Evolutionary conservation across 768 basidiomycete genomes (phyloP).

Genomic region (Agaricus subrufescens): DNA sequence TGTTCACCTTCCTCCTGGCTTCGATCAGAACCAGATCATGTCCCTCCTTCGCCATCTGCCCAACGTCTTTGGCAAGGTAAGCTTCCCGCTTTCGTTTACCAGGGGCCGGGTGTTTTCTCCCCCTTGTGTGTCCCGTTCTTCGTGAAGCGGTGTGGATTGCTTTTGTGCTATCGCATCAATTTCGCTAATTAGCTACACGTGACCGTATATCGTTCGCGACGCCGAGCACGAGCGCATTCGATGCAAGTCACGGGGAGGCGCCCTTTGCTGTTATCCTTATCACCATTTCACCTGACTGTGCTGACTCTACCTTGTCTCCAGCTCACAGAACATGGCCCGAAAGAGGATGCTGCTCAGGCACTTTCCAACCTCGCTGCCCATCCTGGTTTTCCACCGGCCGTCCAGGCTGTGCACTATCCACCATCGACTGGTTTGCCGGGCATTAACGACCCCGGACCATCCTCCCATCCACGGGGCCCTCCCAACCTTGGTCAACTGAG

Average conservation of each 20-base stretch:
- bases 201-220: conserved; percentile 25
- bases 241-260: conserved; percentile 15
- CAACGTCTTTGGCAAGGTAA: conserved; percentile 53
- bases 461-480: conserved; percentile 65
- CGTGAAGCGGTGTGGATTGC: neutral
- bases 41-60: conserved; percentile 54
- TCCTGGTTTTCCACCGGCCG: conserved; percentile 25
- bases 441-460: conserved; percentile 66
- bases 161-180: conserved; percentile 12
- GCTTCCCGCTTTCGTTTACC: conserved; percentile 12
- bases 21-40: conserved; percentile 57
- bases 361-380: conserved; percentile 48
- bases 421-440: conserved; percentile 38
- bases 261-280: conserved; percentile 11
- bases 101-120: conserved; percentile 1
- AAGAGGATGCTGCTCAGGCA: conserved; percentile 60
- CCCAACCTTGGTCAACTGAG: conserved; percentile 59
- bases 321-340: conserved; percentile 43
- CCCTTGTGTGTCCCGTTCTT: conserved; percentile 17
- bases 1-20: conserved; percentile 21
- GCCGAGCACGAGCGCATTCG: conserved; percentile 22
- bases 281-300: neutral
- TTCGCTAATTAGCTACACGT: conserved; percentile 25
- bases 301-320: conserved; percentile 15
- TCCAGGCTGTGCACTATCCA: conserved; percentile 25